Conservation (phyloP, 305 asterid genomes). For the Fraxinus paxiana region DNA sequence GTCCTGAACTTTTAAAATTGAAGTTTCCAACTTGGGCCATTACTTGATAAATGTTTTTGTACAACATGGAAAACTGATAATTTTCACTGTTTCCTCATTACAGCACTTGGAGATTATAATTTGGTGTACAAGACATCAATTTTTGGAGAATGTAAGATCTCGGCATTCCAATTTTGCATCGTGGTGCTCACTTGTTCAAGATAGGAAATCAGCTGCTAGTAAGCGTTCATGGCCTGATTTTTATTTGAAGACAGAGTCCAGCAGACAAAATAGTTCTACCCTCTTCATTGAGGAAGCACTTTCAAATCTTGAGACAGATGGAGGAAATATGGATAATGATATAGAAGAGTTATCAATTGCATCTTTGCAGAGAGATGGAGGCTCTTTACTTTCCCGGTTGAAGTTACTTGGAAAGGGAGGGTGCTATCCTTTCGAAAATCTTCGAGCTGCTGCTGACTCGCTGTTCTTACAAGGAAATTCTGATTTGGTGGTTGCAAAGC, state of each 20-base stretch:
- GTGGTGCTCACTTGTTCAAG: slow-evolving; percentile 59
- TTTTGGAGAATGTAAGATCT: slow-evolving; percentile 56
- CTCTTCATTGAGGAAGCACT: slow-evolving; percentile 95
- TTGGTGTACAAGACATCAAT: slow-evolving; percentile 84
- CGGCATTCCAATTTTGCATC: slow-evolving; percentile 50
- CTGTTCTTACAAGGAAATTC: slow-evolving; percentile 87
- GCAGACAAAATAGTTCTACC: slow-evolving; percentile 38
- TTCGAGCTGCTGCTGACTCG: slow-evolving; percentile 74
- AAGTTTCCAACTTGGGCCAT: not conserved
- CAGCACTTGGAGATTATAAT: slow-evolving; percentile 88
- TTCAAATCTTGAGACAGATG: slow-evolving; percentile 63
- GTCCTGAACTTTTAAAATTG: not conserved
- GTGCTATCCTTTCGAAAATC: slow-evolving; percentile 77
- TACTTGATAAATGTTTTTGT: slow-evolving; percentile 8
- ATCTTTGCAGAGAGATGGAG: slow-evolving; percentile 45
- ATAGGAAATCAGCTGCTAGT: slow-evolving; percentile 67
- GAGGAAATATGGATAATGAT: slow-evolving; percentile 39
- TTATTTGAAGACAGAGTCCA: slow-evolving; percentile 34
- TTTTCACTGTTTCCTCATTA: slow-evolving; percentile 17
- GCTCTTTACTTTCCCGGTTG: slow-evolving; percentile 38
- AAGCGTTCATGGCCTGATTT: slow-evolving; percentile 81
- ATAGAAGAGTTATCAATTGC: slow-evolving; percentile 49
- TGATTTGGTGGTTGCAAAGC: slow-evolving; percentile 81
- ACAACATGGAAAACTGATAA: slow-evolving; percentile 1
- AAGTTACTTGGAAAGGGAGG: slow-evolving; percentile 68